These are phyloP conservation scores for Termitomyces sp. DNA, from an alignment of 768 basidiomycete genomes.

Conservation along the genomic window DNA sequence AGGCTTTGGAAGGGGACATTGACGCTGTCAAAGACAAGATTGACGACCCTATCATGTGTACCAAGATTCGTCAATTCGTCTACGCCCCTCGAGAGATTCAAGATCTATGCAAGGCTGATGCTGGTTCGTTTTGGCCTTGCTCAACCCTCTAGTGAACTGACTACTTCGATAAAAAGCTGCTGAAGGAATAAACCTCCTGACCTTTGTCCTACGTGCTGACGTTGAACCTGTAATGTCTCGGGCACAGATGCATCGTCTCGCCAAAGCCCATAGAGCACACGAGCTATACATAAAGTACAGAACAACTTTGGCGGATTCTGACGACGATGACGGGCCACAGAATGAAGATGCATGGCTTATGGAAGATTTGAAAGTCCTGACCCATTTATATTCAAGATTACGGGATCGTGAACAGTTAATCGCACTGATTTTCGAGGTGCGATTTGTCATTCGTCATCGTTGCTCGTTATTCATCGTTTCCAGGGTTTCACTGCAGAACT, in stretches of 20 bases:
- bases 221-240: constrained; percentile 72
- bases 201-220: constrained; percentile 71
- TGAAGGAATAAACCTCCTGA: constrained; percentile 72
- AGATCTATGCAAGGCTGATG: constrained; percentile 71
- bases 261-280: constrained; percentile 75
- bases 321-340: constrained; percentile 88
- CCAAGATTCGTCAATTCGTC: constrained; percentile 83
- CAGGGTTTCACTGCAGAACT: constrained; percentile 94
- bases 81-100: constrained; percentile 88
- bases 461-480: neutral
- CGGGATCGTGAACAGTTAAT: constrained; percentile 90
- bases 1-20: constrained; percentile 79
- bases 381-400: constrained; percentile 71
- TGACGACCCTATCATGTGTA: constrained; percentile 81
- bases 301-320: constrained; percentile 67
- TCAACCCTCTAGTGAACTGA: neutral
- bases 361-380: constrained; percentile 81
- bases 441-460: neutral
- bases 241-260: constrained; percentile 75
- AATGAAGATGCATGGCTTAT: constrained; percentile 97
- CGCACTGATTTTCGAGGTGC: constrained; percentile 91
- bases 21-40: constrained; percentile 84
- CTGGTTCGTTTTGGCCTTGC: constrained; percentile 44
- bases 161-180: constrained; percentile 32
- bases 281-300: constrained; percentile 60